These are phyloP conservation scores for Talaromyces sp. DNA, from an alignment of 2,329 filamentous ascomycete genomes.

Conservation along the genomic window DNA sequence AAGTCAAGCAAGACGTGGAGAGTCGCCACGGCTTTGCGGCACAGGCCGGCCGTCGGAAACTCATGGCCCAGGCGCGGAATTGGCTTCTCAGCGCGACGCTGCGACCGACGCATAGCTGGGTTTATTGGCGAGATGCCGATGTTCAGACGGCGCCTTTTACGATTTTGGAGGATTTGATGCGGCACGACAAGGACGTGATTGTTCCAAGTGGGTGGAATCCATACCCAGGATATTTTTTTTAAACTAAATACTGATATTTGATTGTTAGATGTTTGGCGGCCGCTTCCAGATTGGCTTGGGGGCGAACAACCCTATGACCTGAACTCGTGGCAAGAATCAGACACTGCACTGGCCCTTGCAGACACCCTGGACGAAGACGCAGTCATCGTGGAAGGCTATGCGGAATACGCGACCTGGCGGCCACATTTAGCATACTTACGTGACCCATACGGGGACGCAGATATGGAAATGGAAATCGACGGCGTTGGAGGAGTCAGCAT, in stretches of 20 bases:
- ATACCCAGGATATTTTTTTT: not conserved
- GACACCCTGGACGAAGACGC: constrained; percentile 96
- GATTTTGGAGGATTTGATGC: constrained; percentile 95
- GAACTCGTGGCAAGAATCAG: constrained; percentile 99
- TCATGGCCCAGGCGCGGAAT: constrained; percentile 97
- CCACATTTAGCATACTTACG: constrained; percentile 94
- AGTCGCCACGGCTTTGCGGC: constrained; percentile 96
- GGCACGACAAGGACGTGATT: constrained; percentile 97
- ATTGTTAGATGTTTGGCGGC: constrained; percentile 84
- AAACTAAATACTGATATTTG: not conserved
- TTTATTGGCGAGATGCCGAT: constrained; percentile 98
- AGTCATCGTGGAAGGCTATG: constrained; percentile 97
- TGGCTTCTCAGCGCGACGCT: constrained; percentile 93
- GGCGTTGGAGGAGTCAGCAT: constrained; percentile 97
- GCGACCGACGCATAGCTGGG: constrained; percentile 94
- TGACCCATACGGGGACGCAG: constrained; percentile 93
- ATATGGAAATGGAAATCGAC: constrained; percentile 99
- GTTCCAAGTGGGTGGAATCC: constrained; percentile 79
- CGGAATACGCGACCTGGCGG: constrained; percentile 97
- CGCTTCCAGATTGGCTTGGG: constrained; percentile 97
- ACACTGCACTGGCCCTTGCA: constrained; percentile 87
- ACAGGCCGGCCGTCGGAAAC: constrained; percentile 85
- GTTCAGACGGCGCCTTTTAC: constrained; percentile 96
- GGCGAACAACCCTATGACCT: constrained; percentile 97
- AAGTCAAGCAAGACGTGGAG: constrained; percentile 96